Conservation (phyloP, 306 rosid genomes). For the Prunus davidiana region DNA sequence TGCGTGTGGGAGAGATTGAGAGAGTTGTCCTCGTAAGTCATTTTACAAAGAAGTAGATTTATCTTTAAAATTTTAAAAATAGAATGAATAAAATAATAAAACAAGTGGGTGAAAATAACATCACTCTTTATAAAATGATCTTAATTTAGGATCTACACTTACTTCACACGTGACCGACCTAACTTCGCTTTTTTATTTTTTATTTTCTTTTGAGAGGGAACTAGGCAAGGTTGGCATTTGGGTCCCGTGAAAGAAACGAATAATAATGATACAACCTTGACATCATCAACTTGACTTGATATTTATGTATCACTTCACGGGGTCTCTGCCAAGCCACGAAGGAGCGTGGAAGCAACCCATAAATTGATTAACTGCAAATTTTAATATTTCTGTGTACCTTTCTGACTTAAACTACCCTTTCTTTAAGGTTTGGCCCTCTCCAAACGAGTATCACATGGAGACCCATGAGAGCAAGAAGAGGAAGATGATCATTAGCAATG, state of each 20-base stretch:
- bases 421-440: neutral
- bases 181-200: too few relatives aligned
- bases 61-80: too few relatives aligned
- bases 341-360: neutral
- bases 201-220: too few relatives aligned
- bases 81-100: fast-evolving
- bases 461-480: constrained; percentile 30
- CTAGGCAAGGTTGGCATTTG: neutral
- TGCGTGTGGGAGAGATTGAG: too few relatives aligned
- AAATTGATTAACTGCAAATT: neutral
- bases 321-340: neutral
- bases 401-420: neutral
- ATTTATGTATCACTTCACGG: neutral
- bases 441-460: neutral
- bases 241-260: neutral
- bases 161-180: fast-evolving
- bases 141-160: too few relatives aligned
- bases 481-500: constrained; percentile 9
- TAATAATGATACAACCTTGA: neutral
- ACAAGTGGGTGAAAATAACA: too few relatives aligned
- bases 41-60: too few relatives aligned
- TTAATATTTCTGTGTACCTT: neutral
- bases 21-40: too few relatives aligned
- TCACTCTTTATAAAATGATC: too few relatives aligned
- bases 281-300: neutral